These are phyloP conservation scores for Chytriomyces confervae DNA, from an alignment of 192 early-diverging fungal species.

Conservation along the genomic window DNA sequence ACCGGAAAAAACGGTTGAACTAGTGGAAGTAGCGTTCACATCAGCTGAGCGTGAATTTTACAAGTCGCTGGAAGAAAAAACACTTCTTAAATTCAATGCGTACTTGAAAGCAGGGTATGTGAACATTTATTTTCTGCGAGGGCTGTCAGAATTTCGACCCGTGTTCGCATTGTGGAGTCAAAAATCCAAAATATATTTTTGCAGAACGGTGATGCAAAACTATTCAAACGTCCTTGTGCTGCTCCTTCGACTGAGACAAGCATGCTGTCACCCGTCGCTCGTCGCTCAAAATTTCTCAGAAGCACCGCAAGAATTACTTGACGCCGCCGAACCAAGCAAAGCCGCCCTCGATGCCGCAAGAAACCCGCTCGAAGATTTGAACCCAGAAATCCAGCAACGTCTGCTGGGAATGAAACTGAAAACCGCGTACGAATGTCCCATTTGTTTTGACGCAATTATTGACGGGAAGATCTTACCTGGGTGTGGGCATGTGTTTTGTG, in stretches of 20 bases:
- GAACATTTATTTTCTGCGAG: constrained; percentile 3
- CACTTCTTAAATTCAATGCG: constrained; percentile 42
- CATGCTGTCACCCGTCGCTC: constrained; percentile 50
- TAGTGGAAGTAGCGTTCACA: constrained; percentile 29
- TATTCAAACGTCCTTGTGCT: constrained; percentile 55
- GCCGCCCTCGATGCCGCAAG: too few relatives aligned
- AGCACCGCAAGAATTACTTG: constrained; percentile 19
- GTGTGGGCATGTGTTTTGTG: constrained; percentile 50
- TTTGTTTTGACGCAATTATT: constrained; percentile 48
- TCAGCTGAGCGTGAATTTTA: constrained; percentile 67
- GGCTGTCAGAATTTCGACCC: not conserved
- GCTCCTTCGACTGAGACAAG: constrained; percentile 49
- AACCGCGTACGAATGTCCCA: constrained; percentile 43
- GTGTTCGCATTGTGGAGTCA: not conserved
- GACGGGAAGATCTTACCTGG: constrained; percentile 29
- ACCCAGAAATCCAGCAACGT: constrained; percentile 29
- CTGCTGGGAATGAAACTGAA: constrained; percentile 37
- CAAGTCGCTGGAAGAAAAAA: constrained; percentile 47
- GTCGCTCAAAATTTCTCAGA: constrained; percentile 39
- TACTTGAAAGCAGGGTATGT: constrained; percentile 42
- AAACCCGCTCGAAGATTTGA: constrained; percentile 13
- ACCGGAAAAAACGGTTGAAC: constrained; percentile 42
- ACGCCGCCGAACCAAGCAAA: constrained; percentile 4
- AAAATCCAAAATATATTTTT: not conserved
- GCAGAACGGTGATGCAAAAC: constrained; percentile 58